phyloP scores from a whole-genome alignment of 2,329 filamentous ascomycete species.

The Aureobasidium sp. region DNA sequence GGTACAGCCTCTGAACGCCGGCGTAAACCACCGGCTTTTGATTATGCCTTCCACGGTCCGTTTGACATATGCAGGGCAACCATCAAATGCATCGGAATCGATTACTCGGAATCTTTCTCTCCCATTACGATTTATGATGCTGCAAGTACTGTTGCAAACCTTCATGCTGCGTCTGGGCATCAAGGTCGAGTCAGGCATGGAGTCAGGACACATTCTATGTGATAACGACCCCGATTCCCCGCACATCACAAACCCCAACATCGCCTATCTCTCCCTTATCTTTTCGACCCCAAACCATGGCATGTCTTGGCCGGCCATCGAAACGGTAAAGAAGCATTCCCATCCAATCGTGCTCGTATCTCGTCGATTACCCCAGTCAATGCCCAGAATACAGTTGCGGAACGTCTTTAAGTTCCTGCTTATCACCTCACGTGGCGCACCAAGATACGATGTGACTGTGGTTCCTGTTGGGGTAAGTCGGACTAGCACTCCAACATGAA shows the following conservation, averaged over 20 bases:
- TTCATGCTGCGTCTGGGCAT: not conserved
- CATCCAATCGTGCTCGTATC: not conserved
- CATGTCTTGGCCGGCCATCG: not conserved
- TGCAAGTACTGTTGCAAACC: not conserved
- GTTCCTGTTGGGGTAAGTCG: not conserved
- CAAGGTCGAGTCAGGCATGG: not conserved
- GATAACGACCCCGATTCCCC: not conserved
- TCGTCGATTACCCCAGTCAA: not conserved
- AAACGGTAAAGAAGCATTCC: not conserved
- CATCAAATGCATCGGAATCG: not conserved
- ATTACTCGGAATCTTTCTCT: not conserved
- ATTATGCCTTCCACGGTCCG: not conserved
- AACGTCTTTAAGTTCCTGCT: not conserved
- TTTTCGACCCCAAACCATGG: not conserved
- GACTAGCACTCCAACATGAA: not conserved
- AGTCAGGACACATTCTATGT: not conserved
- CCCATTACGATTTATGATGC: not conserved
- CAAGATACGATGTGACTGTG: not conserved
- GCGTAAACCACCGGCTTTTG: not conserved
- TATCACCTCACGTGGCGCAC: not conserved
- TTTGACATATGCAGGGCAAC: not conserved
- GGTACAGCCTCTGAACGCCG: not conserved
- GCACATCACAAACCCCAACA: not conserved
- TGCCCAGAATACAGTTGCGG: not conserved
- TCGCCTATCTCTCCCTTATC: conserved; percentile 7